These are phyloP conservation scores for Cladosporium sphaerospermum DNA, from an alignment of 2,329 filamentous ascomycete species.

Conservation along the genomic window DNA sequence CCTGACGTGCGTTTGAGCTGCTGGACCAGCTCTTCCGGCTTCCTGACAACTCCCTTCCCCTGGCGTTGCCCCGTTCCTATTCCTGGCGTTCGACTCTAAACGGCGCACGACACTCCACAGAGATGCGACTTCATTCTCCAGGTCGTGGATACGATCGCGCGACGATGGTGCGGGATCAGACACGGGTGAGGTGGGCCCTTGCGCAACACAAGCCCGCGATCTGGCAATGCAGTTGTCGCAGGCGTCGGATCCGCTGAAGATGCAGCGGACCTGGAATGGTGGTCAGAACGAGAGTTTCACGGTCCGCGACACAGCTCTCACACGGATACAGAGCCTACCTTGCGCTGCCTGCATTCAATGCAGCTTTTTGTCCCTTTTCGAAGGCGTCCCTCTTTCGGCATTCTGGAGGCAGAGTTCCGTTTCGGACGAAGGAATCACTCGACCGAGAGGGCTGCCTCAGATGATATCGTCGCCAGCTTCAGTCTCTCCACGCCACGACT, in stretches of 20 bases:
- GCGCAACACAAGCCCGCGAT: conserved; percentile 6
- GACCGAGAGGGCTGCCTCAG: too few species aligned
- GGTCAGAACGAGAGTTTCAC: background rate
- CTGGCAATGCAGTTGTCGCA: conserved; percentile 7
- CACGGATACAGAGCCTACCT: background rate
- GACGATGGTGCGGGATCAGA: background rate
- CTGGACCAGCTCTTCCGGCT: too few species aligned
- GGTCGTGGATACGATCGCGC: conserved; percentile 5
- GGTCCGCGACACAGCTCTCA: background rate
- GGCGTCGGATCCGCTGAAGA: background rate
- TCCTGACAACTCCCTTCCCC: too few species aligned
- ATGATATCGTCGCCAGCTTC: too few species aligned
- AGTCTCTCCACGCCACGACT: background rate
- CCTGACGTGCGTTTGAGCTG: background rate
- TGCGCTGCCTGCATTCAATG: conserved; percentile 22
- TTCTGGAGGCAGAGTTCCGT: background rate
- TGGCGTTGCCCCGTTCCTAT: background rate
- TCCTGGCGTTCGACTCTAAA: conserved; percentile 15
- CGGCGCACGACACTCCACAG: conserved; percentile 16
- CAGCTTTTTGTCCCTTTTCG: conserved; percentile 29
- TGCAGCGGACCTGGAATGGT: background rate
- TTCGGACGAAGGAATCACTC: background rate
- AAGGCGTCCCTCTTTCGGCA: conserved; percentile 15
- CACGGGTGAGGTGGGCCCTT: background rate
- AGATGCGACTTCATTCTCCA: conserved; percentile 19